A percentile compares a stretch with the other conserved stretches of the same genome.
phyloP scores from a whole-genome alignment of 768 basidiomycete genomes.

The Udeniomyces megalosporus region DNA sequence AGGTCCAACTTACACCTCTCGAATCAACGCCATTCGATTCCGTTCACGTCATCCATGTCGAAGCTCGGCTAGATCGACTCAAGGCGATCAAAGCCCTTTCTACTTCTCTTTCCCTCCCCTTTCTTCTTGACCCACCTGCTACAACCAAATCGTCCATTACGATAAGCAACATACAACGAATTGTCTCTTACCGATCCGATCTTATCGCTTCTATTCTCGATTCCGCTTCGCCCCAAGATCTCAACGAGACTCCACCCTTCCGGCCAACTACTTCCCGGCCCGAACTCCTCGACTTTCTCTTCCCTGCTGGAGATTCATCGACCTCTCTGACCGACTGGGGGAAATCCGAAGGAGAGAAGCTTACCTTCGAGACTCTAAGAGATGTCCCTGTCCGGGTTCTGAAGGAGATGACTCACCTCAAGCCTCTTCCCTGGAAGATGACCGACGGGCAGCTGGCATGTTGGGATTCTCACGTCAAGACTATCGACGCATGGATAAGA shows the following conservation, averaged over 20 bases:
- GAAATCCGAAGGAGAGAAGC: not conserved
- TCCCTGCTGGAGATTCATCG: not conserved
- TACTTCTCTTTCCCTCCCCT: too few species aligned
- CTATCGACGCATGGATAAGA: not conserved
- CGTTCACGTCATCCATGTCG: not conserved
- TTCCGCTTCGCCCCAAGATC: not conserved
- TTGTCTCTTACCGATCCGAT: not conserved
- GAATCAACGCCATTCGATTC: not conserved
- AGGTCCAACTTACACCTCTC: too few species aligned
- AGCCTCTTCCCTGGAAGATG: not conserved
- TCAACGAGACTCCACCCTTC: not conserved
- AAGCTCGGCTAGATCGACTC: not conserved
- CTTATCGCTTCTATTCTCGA: not conserved
- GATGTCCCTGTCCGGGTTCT: not conserved
- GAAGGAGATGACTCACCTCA: not conserved
- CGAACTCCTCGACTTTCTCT: not conserved
- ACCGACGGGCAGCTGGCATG: not conserved
- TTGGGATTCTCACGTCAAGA: constrained; percentile 2
- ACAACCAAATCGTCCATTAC: not conserved
- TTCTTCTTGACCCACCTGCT: too few species aligned
- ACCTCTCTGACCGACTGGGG: not conserved
- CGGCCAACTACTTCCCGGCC: not conserved
- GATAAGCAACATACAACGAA: not conserved
- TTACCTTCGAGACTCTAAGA: not conserved
- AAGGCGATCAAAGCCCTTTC: not conserved